Base-by-base conservation (phyloP, 176 grass and related monocot species). In the Carex kokanica region DNA sequence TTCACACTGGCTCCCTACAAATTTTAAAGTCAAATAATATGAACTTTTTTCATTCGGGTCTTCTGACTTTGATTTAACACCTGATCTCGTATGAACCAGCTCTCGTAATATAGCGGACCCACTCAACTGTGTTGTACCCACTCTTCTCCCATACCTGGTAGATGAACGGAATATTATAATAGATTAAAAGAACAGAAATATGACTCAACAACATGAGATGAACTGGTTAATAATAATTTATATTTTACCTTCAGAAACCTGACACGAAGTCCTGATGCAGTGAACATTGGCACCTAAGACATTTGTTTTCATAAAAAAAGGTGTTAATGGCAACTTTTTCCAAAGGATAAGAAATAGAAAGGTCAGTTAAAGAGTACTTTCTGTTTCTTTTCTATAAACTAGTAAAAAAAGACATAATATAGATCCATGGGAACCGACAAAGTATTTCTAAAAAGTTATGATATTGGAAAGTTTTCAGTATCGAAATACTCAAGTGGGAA, bases 31-130 rank as follows among this genome's bases (percentile, higher is more conserved):
- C 56, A 78, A 78, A 23, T 77, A 54, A 23, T 77, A 31, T 16
- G 8, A 81, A 60, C 13, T 29, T 21, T 58, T 55, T 11, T 58
- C 18, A 64, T 23, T 12, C 18, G 13, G 51, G 25, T 36, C 32
- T 41, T 64, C n/a, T 53, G 20, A 82, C 27, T 52, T 65, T 9
- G 60, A 43, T 82, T 64, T 64, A 99, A 90, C 89, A 92, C 82
- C 97, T 95, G 86, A 99, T 99, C 84, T 99, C 97, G 11, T 99
- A 99, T 63, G 97, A 99, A 86, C 97, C 97, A 60, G 97, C 97
- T 86, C 92, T 93, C 6, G 93, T 93, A 60, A 99, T 99, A 83
- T 99, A 99, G 72, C 93, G 97, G 81, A 99, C 97, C 97, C 97
- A 99, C 86, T 99, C 97, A 41, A 99, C 97, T 32, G 97, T 99